These are phyloP conservation scores for Nicotiana tomentosiformis DNA, from an alignment of 257 asterid genomes.

Conservation along the genomic window DNA sequence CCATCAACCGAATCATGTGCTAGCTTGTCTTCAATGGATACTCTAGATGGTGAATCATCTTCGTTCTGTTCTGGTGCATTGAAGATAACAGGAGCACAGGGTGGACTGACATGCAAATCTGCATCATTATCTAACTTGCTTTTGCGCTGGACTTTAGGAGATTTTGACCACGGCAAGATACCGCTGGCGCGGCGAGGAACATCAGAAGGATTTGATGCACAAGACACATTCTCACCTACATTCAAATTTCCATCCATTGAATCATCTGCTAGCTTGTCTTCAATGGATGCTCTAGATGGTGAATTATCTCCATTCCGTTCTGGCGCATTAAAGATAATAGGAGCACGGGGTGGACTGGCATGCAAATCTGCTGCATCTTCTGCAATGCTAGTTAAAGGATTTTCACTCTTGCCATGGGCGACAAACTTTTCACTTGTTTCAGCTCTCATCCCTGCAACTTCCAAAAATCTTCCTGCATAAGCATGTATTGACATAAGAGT, in stretches of 20 bases:
- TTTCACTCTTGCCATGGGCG: constrained; percentile 9
- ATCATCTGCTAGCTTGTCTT: constrained; percentile 26
- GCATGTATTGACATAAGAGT: constrained; percentile 19
- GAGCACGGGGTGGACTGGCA: constrained; percentile 17
- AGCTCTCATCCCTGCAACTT: constrained; percentile 18
- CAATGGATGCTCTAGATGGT: constrained; percentile 26
- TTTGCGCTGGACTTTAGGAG: constrained; percentile 22
- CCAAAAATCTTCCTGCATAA: constrained; percentile 26
- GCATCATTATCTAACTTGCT: constrained; percentile 22
- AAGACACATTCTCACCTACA: constrained; percentile 19
- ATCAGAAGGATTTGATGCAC: constrained; percentile 21
- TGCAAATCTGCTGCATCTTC: constrained; percentile 23
- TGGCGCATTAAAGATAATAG: constrained; percentile 25
- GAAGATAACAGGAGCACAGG: constrained; percentile 22
- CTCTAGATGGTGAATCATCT: constrained; percentile 27
- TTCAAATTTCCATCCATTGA: constrained; percentile 10
- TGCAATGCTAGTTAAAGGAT: constrained; percentile 6
- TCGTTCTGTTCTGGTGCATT: constrained; percentile 21
- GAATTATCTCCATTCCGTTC: constrained; percentile 28
- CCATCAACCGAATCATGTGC: constrained; percentile 24
- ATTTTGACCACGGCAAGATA: constrained; percentile 16
- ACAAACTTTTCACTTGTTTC: constrained; percentile 21
- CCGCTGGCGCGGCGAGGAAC: constrained; percentile 18
- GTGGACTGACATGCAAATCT: constrained; percentile 12
- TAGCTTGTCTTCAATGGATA: constrained; percentile 26